Evolutionary conservation across 129 eudicot species (phyloP).

Genomic region (Arctium minus): DNA sequence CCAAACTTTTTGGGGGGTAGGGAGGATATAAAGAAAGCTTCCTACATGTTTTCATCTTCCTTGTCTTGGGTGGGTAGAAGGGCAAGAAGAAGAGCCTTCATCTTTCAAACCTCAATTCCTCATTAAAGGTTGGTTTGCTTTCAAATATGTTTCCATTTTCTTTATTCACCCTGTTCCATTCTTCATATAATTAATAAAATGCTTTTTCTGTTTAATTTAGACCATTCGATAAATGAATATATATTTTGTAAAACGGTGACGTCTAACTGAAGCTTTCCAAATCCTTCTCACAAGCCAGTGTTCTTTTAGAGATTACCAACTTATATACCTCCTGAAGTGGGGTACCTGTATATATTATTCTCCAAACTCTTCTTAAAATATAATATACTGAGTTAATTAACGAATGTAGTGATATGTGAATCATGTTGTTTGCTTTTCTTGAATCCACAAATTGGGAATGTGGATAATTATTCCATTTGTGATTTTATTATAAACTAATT

Average conservation of each 20-base stretch:
- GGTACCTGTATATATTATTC: background rate
- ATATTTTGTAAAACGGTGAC: background rate
- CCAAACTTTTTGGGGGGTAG: background rate
- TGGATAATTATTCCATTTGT: background rate
- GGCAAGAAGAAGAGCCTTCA: background rate
- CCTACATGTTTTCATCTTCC: background rate
- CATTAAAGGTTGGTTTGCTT: background rate
- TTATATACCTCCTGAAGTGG: background rate
- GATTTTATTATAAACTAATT: too few species aligned
- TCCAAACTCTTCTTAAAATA: too few species aligned
- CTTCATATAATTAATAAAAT: background rate
- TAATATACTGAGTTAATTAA: background rate
- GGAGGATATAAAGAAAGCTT: background rate
- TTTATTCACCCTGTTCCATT: background rate
- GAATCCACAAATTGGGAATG: background rate
- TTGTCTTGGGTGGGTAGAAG: background rate
- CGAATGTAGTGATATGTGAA: background rate
- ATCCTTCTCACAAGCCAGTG: background rate
- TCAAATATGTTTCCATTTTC: background rate
- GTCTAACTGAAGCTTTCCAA: background rate
- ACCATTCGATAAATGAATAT: background rate
- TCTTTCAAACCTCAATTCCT: background rate
- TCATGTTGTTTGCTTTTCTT: background rate
- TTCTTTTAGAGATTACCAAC: background rate
- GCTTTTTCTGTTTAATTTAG: too few species aligned